Percentiles rank a stretch among this genome's conserved stretches.
Evolutionary conservation across 176 grass and related monocot species (phyloP).

Genomic region (Microstegium vimineum): DNA sequence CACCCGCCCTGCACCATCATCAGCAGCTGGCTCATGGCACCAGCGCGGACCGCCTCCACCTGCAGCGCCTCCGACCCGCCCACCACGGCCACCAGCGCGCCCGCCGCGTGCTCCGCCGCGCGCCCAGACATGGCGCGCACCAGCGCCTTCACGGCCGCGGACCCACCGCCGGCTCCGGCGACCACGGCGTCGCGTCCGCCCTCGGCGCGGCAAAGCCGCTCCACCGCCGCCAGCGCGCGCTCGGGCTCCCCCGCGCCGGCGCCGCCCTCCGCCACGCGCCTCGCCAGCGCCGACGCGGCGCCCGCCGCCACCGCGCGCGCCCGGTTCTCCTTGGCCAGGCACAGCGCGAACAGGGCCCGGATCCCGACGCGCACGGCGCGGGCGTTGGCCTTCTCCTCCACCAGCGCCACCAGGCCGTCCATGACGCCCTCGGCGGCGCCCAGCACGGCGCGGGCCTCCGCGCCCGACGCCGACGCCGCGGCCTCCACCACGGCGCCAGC

Average conservation of each 20-base stretch:
- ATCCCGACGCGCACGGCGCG: constrained; percentile 83
- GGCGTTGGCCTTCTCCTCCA: constrained; percentile 52
- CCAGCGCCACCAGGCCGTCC: constrained; percentile 59
- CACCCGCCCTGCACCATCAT: constrained; percentile 90
- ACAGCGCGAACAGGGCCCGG: constrained; percentile 66
- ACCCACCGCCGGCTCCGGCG: constrained; percentile 31
- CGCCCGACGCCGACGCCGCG: constrained; percentile 38
- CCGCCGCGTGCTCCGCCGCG: constrained; percentile 89
- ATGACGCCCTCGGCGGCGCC: constrained; percentile 46
- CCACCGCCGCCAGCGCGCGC: constrained; percentile 65
- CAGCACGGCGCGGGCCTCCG: constrained; percentile 46
- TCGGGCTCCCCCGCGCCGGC: constrained; percentile 48
- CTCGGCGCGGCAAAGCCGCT: constrained; percentile 77
- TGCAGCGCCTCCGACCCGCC: constrained; percentile 71
- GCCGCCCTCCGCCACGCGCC: constrained; percentile 42
- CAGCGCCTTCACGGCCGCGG: constrained; percentile 43
- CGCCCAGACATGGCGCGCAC: constrained; percentile 72
- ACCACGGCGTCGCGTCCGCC: constrained; percentile 72
- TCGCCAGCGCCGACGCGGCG: constrained; percentile 42
- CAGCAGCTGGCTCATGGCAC: constrained; percentile 71
- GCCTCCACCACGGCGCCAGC: constrained; percentile 78
- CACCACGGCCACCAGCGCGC: constrained; percentile 68
- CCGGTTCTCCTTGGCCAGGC: constrained; percentile 85
- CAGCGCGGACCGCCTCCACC: constrained; percentile 69
- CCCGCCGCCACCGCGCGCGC: constrained; percentile 49